Percentiles rank a stretch among this genome's conserved stretches.
Conservation (phyloP, 2,329 filamentous ascomycete genomes). For the Colletotrichum lupini region DNA sequence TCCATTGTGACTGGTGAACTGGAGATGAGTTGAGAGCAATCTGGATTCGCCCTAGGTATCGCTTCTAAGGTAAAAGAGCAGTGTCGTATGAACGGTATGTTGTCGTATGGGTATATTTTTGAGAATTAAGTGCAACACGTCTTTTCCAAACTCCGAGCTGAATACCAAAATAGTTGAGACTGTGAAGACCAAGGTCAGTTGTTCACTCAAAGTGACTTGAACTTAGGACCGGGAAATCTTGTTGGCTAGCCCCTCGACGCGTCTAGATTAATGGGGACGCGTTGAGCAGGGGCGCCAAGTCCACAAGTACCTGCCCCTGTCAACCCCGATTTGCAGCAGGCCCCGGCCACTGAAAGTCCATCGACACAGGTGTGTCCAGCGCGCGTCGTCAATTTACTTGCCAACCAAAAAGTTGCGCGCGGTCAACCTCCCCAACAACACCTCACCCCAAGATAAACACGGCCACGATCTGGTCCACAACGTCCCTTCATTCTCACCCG, state of each 20-base stretch:
- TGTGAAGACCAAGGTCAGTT: not conserved
- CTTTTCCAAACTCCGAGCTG: not conserved
- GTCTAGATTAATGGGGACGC: conserved; percentile 37
- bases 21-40: not conserved
- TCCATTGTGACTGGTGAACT: conserved; percentile 45
- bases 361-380: conserved; percentile 4
- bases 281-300: conserved; percentile 15
- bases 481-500: not conserved
- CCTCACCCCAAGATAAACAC: conserved; percentile 13
- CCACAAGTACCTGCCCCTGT: conserved; percentile 12
- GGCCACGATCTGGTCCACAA: not conserved
- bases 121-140: not conserved
- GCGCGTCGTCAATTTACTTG: conserved; percentile 14
- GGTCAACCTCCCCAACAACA: conserved; percentile 6
- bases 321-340: not conserved
- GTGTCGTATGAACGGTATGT: too few species aligned
- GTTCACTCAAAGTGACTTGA: not conserved
- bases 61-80: not conserved
- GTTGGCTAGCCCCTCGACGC: conserved; percentile 38
- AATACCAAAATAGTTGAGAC: not conserved
- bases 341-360: conserved; percentile 21
- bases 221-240: not conserved
- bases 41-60: not conserved
- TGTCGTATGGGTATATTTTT: not conserved
- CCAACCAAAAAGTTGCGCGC: conserved; percentile 28